Evolutionary conservation across 2,329 filamentous ascomycete species (phyloP).

Genomic region (Bisporella sp.): DNA sequence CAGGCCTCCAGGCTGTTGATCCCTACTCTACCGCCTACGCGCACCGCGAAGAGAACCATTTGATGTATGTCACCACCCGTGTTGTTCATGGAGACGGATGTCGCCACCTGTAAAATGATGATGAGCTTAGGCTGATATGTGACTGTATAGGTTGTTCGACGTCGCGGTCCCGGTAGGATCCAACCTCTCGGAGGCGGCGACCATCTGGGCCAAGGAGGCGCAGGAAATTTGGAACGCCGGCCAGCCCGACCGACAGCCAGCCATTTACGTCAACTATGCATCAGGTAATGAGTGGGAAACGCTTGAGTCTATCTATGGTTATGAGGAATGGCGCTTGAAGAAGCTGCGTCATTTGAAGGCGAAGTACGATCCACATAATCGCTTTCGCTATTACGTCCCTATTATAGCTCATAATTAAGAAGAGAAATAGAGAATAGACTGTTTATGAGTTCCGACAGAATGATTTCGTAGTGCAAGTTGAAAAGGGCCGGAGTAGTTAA

Average conservation of each 20-base stretch:
- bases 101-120: too few relatives aligned
- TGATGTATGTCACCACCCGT: too few relatives aligned
- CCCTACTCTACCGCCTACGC: slow-evolving; percentile 25
- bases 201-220: background rate
- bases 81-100: too few relatives aligned
- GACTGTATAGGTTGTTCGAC: background rate
- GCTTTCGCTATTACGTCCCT: slow-evolving; percentile 36
- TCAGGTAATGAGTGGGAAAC: slow-evolving; percentile 40
- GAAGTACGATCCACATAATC: slow-evolving; percentile 38
- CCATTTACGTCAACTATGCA: slow-evolving; percentile 46
- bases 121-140: too few relatives aligned
- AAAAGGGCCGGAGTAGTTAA: too few relatives aligned
- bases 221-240: background rate
- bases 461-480: too few relatives aligned
- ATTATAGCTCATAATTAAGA: too few relatives aligned
- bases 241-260: too few relatives aligned
- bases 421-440: too few relatives aligned
- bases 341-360: slow-evolving; percentile 38
- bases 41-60: background rate
- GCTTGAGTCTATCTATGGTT: slow-evolving; percentile 37
- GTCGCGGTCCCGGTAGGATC: background rate
- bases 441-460: too few relatives aligned
- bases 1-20: slow-evolving; percentile 34
- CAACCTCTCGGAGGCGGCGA: background rate
- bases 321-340: slow-evolving; percentile 39